Percentiles rank a stretch among this genome's conserved stretches.
Evolutionary conservation across 2,329 filamentous ascomycete genomes (phyloP).

Genomic region (Microcera coccophila): DNA sequence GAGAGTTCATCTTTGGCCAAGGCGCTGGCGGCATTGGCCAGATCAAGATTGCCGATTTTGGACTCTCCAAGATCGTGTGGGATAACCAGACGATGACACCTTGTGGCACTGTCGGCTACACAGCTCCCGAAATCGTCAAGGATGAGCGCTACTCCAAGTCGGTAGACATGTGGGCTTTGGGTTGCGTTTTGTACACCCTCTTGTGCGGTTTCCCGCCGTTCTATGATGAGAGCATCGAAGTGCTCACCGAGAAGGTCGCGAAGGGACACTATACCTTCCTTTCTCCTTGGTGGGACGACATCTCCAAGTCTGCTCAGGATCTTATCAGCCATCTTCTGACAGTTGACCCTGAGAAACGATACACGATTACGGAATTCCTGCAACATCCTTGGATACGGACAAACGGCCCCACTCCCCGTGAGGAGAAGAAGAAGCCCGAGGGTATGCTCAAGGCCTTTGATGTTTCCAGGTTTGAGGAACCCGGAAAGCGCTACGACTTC

Average conservation of each 20-base stretch:
- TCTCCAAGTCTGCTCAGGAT: conserved; percentile 91
- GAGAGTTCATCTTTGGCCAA: conserved; percentile 78
- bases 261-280: conserved; percentile 96
- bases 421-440: conserved; percentile 55
- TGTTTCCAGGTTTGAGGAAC: conserved; percentile 48
- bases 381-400: conserved; percentile 89
- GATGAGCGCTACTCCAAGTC: conserved; percentile 98
- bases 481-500: conserved; percentile 79
- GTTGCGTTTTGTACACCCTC: conserved; percentile 93
- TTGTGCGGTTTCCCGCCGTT: conserved; percentile 98
- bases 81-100: conserved; percentile 98
- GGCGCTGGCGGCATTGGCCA: conserved; percentile 87
- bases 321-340: conserved; percentile 89
- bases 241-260: conserved; percentile 95
- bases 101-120: conserved; percentile 98
- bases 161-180: conserved; percentile 98
- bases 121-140: conserved; percentile 96
- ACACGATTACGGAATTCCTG: conserved; percentile 88
- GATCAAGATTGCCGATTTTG: conserved; percentile 98
- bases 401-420: conserved; percentile 53
- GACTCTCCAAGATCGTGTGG: conserved; percentile 96
- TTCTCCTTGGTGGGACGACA: conserved; percentile 99
- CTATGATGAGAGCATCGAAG: conserved; percentile 96
- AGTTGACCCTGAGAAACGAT: conserved; percentile 92
- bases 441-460: conserved; percentile 53